phyloP scores from a whole-genome alignment of 148 eudicot species.

The Pharnaceum exiguum region DNA sequence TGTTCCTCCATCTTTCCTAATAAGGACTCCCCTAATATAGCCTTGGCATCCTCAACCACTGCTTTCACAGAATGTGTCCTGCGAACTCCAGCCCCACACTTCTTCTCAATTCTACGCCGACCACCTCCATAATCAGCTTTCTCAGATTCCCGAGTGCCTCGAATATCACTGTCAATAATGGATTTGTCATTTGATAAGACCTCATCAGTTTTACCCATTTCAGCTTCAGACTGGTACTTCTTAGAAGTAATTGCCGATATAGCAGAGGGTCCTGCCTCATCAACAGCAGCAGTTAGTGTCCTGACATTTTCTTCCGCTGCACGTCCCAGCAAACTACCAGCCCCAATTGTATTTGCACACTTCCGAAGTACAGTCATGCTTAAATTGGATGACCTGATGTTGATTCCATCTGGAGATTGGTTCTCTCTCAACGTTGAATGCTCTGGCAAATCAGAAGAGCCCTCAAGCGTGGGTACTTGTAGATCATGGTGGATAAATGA shows the following conservation, averaged over 20 bases:
- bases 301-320: slow-evolving; percentile 10
- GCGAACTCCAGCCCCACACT: slow-evolving; percentile 31
- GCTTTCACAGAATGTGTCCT: slow-evolving; percentile 55
- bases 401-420: slow-evolving; percentile 22
- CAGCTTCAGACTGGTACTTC: neutral
- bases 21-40: slow-evolving; percentile 34
- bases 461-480: slow-evolving; percentile 34
- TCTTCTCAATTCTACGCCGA: slow-evolving; percentile 27
- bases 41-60: slow-evolving; percentile 60
- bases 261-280: slow-evolving; percentile 4
- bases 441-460: slow-evolving; percentile 22
- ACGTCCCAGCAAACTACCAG: slow-evolving; percentile 15
- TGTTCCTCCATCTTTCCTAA: slow-evolving; percentile 16
- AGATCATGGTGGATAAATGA: slow-evolving; percentile 42
- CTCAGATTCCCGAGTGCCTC: slow-evolving; percentile 48
- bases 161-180: slow-evolving; percentile 29
- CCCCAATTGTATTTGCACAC: slow-evolving; percentile 38
- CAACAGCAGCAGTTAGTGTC: slow-evolving; percentile 19
- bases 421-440: slow-evolving; percentile 11
- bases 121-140: slow-evolving; percentile 43
- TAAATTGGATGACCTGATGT: slow-evolving; percentile 30
- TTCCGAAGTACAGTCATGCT: slow-evolving; percentile 51
- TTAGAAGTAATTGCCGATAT: neutral
- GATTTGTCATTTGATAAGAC: slow-evolving; percentile 31
- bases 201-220: slow-evolving; percentile 17